phyloP scores from a whole-genome alignment of 2,329 filamentous ascomycete genomes.

The Fusarium keratoplasticum region DNA sequence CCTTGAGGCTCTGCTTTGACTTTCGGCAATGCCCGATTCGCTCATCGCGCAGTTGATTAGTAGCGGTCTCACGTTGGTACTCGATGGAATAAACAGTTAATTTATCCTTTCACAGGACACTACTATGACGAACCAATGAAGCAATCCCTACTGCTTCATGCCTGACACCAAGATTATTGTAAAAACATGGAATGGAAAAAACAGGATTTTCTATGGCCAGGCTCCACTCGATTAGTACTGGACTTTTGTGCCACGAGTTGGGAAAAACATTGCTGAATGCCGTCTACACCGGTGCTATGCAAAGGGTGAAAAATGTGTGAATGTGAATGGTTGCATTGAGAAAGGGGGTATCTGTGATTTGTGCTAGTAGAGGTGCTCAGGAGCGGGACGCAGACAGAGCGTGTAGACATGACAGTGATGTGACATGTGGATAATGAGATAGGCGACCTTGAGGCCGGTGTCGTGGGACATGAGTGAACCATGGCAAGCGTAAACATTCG shows the following conservation, averaged over 20 bases:
- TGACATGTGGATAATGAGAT: background rate
- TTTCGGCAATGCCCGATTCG: background rate
- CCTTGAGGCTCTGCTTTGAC: background rate
- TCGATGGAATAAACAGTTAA: constrained; percentile 8
- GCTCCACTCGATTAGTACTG: constrained; percentile 10
- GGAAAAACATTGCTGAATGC: constrained; percentile 27
- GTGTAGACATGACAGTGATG: constrained; percentile 5
- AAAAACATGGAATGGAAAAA: constrained; percentile 1
- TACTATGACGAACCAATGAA: background rate
- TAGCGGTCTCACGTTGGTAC: background rate
- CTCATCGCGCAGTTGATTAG: background rate
- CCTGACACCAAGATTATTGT: constrained; percentile 17
- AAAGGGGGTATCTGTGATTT: constrained; percentile 36
- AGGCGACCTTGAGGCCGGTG: background rate
- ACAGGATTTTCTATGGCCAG: background rate
- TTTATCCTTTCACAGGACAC: constrained; percentile 20
- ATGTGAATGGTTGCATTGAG: constrained; percentile 32
- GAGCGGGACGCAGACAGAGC: constrained; percentile 9
- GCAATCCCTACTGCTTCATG: constrained; percentile 17
- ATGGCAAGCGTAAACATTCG: constrained; percentile 33
- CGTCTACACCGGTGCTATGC: constrained; percentile 35
- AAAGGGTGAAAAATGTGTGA: constrained; percentile 22
- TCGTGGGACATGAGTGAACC: constrained; percentile 16
- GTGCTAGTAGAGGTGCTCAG: constrained; percentile 15
- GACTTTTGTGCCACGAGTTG: constrained; percentile 23